Base-by-base conservation (phyloP, 2,329 filamentous ascomycete genomes). In the Gremmenia infestans region DNA sequence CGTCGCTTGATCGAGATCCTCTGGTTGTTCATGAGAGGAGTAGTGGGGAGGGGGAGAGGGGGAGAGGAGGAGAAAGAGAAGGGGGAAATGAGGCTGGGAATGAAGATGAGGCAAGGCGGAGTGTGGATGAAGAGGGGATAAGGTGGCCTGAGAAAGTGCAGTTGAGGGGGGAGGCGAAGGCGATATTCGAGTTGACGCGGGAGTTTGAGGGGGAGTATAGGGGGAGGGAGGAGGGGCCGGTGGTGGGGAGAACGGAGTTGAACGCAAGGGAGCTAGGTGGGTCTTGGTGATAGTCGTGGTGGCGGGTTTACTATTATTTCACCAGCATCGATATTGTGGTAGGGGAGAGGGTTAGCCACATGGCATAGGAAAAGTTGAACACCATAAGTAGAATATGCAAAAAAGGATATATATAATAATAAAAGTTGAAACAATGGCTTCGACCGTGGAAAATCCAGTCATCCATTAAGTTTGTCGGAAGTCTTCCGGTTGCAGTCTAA, bases 11-110 rank as follows among this genome's bases (percentile, higher is more conserved):
- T 17, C 15, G 15, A 8, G 37, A 15, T 15, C 4, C 37, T 40
- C 14, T 15, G 2, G 3, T 40, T 9, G 14, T 39, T 7, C 4
- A n/a, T n/a, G 3, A n/a, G 7, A 7, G n/a, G 14, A 7, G 15
- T 15, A 5, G 5, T 2, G n/a, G 37, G 6, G 17, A 5, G 19
- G 8, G 28, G 28, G 28, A 11, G 28, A 11, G 28, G 28, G 8
- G 11, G 9, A 3, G 28, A 4, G 28, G 2, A 11, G 28, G 28
- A 9, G 28, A 9, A 32, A 9, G 28, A 9, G 28, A 32, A 32
- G 8, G 8, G 2, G 28, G 8, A 4, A 3, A 11, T 3, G n/a
- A 7, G 1, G n/a, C 0, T 5, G 37, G 11, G 1, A 17, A 9
- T 9, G 5, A 4, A 5, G 12, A 17, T 17, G 17, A 11, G 9